Conservation (phyloP, 2,329 filamentous ascomycete species). For the Calonectria pseudoturangicola region DNA sequence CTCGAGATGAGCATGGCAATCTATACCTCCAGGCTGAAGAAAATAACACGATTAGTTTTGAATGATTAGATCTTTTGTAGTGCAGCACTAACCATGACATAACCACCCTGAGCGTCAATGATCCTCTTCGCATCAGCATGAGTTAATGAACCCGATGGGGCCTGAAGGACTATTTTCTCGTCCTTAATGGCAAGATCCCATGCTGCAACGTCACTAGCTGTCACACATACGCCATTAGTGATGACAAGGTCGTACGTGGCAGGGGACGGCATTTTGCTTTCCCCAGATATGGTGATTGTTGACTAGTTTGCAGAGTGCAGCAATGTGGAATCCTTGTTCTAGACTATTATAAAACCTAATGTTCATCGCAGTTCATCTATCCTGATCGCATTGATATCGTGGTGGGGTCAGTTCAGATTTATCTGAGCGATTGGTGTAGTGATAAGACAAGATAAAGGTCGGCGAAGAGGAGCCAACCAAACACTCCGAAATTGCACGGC, state of each 20-base stretch:
- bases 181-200: conserved; percentile 12
- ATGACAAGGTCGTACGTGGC: background rate
- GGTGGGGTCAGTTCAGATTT: background rate
- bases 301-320: background rate
- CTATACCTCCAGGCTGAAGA: conserved; percentile 4
- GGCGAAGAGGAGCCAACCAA: conserved; percentile 3
- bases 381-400: background rate
- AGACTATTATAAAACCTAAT: background rate
- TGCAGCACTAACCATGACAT: background rate
- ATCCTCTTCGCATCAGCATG: background rate
- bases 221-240: conserved; percentile 1
- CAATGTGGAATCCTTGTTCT: background rate
- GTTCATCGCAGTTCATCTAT: no score
- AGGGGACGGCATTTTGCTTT: background rate
- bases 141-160: conserved; percentile 1
- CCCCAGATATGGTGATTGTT: background rate
- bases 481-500: background rate
- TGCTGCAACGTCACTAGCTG: background rate
- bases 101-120: conserved; percentile 2
- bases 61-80: background rate
- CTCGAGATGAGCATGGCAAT: conserved; percentile 4
- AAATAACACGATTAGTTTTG: background rate
- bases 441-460: conserved; percentile 7
- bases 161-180: background rate
- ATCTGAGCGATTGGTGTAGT: background rate